phyloP scores from a whole-genome alignment of 352 stramenopile species.

The Phytophthora idaei region DNA sequence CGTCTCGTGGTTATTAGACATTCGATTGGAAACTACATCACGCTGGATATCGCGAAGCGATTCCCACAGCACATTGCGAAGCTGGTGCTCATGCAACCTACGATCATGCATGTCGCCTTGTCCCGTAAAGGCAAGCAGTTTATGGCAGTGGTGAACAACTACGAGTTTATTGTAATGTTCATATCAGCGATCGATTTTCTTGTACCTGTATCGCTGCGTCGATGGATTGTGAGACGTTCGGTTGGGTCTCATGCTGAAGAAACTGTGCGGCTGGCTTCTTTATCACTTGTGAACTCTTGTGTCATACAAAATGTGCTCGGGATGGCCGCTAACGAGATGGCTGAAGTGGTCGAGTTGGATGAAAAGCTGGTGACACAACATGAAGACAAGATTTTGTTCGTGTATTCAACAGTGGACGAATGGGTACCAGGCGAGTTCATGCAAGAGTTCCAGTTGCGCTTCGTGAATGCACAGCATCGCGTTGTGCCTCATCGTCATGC shows the following conservation, averaged over 20 bases:
- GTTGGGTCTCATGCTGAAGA: neutral
- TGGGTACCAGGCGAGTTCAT: neutral
- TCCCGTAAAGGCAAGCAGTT: neutral
- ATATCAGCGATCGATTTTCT: too few relatives aligned
- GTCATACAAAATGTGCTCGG: neutral
- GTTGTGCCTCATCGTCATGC: neutral
- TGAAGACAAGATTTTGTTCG: neutral
- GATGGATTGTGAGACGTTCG: neutral
- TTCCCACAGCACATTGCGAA: neutral
- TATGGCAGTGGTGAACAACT: neutral
- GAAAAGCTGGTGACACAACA: neutral
- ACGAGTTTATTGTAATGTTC: too few relatives aligned
- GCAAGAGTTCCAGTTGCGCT: neutral
- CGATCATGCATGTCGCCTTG: neutral
- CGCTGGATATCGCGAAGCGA: neutral
- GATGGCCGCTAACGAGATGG: neutral
- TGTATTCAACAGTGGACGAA: neutral
- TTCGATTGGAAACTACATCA: conserved; percentile 7
- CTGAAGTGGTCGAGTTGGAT: neutral
- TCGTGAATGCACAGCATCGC: neutral
- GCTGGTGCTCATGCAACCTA: neutral
- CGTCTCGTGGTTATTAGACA: conserved; percentile 7
- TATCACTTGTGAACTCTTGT: neutral
- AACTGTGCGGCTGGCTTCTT: neutral
- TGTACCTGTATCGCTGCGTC: too few relatives aligned